These are phyloP conservation scores for Cercospora brassicicola DNA, from an alignment of 2,329 filamentous ascomycete species.

Conservation along the genomic window DNA sequence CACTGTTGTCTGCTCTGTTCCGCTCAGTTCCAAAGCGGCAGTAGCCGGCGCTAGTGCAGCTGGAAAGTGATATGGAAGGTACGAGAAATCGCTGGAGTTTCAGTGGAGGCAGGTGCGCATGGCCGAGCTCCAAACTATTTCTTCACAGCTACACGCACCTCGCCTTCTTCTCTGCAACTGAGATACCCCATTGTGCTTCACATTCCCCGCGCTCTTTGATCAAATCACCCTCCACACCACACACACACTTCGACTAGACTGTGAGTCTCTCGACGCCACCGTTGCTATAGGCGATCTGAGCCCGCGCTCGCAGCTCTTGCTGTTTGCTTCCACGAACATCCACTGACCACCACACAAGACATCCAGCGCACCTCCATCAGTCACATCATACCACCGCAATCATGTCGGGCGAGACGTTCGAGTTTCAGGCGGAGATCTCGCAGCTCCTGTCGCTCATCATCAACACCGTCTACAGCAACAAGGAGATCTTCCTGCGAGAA, in stretches of 20 bases:
- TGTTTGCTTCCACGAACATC: background rate
- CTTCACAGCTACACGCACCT: slow-evolving; percentile 1
- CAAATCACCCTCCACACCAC: background rate
- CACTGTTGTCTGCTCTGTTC: background rate
- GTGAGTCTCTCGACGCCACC: slow-evolving; percentile 1
- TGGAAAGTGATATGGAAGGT: slow-evolving; percentile 3
- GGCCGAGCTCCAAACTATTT: slow-evolving; percentile 4
- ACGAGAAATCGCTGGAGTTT: slow-evolving; percentile 1
- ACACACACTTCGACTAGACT: background rate
- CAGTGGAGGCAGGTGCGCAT: background rate
- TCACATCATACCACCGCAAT: slow-evolving; percentile 42
- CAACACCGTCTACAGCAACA: slow-evolving; percentile 99
- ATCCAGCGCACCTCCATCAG: slow-evolving; percentile 8
- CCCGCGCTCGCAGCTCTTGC: background rate
- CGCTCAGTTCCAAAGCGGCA: background rate
- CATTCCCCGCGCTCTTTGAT: background rate
- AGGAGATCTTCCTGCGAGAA: slow-evolving; percentile 99
- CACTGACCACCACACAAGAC: slow-evolving; percentile 1
- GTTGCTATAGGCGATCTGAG: background rate
- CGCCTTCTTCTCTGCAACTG: background rate
- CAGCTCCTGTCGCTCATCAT: slow-evolving; percentile 99
- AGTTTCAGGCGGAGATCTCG: slow-evolving; percentile 99
- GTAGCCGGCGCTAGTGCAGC: slow-evolving; percentile 1
- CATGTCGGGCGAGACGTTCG: slow-evolving; percentile 92
- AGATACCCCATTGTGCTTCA: background rate